Conservation (phyloP, 768 basidiomycete species). For the Agrocybe chaxingu region DNA sequence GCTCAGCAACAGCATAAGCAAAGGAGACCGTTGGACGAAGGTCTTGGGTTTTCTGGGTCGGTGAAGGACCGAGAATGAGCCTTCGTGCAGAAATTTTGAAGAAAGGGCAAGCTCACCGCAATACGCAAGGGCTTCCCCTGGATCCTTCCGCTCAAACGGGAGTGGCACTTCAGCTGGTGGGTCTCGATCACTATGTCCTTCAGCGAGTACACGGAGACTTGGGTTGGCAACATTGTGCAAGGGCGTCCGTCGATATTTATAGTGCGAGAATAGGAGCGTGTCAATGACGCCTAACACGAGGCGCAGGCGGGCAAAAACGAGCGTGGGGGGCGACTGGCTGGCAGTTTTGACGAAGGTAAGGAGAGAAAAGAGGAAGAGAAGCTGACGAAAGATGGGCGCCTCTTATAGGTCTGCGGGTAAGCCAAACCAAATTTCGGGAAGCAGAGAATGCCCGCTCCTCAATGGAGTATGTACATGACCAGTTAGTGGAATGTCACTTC, state of each 20-base stretch:
- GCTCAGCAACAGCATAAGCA: too few species aligned
- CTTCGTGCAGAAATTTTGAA: too few species aligned
- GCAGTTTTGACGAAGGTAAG: not conserved
- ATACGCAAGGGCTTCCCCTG: too few species aligned
- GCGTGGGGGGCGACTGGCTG: not conserved
- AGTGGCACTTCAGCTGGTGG: too few species aligned
- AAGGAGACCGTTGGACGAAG: too few species aligned
- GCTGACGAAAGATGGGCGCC: not conserved
- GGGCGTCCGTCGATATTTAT: slow-evolving; percentile 1
- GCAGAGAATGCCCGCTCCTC: not conserved
- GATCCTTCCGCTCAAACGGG: too few species aligned
- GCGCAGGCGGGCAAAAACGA: not conserved
- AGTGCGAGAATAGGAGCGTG: not conserved
- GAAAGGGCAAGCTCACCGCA: too few species aligned
- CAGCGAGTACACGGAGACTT: too few species aligned
- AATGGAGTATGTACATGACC: not conserved
- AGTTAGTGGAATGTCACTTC: too few species aligned
- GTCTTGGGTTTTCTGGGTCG: too few species aligned
- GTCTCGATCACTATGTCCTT: too few species aligned
- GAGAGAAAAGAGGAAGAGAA: not conserved
- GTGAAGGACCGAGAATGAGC: too few species aligned
- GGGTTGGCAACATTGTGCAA: not conserved
- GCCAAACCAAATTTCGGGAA: slow-evolving; percentile 1
- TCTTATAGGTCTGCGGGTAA: not conserved
- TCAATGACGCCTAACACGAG: not conserved